phyloP scores from a whole-genome alignment of 108 stramenopile genomes.

The Mayamaea pseudoterrestris region DNA sequence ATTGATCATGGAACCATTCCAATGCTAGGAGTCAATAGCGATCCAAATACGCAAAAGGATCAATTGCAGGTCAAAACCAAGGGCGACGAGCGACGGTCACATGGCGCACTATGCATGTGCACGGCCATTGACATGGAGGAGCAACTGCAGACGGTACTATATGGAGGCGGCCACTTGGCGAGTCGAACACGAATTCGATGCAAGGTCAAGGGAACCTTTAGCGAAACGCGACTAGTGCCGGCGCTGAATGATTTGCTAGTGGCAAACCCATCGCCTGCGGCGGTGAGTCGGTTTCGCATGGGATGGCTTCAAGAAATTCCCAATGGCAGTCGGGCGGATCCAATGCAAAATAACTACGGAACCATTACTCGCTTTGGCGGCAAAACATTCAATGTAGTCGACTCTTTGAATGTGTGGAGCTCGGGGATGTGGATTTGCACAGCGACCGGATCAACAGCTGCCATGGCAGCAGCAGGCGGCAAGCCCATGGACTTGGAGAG shows the following conservation, averaged over 20 bases:
- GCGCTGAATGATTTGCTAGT: slow-evolving; percentile 92
- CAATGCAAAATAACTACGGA: slow-evolving; percentile 28
- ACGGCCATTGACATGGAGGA: slow-evolving; percentile 70
- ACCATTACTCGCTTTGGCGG: slow-evolving; percentile 74
- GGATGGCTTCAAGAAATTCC: slow-evolving; percentile 30
- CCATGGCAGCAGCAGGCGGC: slow-evolving; percentile 89
- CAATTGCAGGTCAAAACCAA: slow-evolving; percentile 53
- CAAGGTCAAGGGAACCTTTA: slow-evolving; percentile 83
- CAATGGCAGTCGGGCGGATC: slow-evolving; percentile 1
- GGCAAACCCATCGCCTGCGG: slow-evolving; percentile 89
- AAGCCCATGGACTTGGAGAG: slow-evolving; percentile 51
- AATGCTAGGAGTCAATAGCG: slow-evolving; percentile 69
- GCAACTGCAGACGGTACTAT: slow-evolving; percentile 53
- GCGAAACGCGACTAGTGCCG: slow-evolving; percentile 88
- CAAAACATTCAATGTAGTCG: slow-evolving; percentile 42
- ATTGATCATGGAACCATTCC: slow-evolving; percentile 83
- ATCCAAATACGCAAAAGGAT: slow-evolving; percentile 44
- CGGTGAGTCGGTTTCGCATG: slow-evolving; percentile 85
- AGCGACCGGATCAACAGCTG: slow-evolving; percentile 84
- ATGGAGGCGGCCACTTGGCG: slow-evolving; percentile 39
- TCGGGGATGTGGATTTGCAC: slow-evolving; percentile 76
- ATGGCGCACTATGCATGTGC: slow-evolving; percentile 83
- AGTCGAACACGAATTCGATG: slow-evolving; percentile 74
- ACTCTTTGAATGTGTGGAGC: slow-evolving; percentile 84
- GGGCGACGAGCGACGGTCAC: slow-evolving; percentile 85